phyloP scores from a whole-genome alignment of 139 green algal species.

The Chlorella sp. region DNA sequence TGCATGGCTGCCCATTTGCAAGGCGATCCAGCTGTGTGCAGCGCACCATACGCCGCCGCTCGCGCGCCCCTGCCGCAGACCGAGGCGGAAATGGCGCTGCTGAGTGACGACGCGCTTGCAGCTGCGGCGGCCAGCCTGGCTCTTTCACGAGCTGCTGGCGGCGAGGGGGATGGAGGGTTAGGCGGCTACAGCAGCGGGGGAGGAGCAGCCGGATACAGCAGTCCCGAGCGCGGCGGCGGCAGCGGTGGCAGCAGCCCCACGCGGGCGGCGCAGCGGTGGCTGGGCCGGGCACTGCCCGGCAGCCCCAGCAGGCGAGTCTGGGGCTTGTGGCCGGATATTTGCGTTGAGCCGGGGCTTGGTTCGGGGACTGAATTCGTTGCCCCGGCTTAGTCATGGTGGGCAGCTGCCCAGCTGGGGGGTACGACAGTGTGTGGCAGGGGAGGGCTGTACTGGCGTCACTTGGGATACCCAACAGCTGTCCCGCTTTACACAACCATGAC shows the following conservation, averaged over 20 bases:
- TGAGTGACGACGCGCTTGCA: slow-evolving; percentile 16
- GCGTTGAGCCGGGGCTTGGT: neutral
- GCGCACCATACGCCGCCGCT: no score
- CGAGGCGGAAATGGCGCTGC: slow-evolving; percentile 30
- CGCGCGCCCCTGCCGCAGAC: neutral
- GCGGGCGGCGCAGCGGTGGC: slow-evolving; percentile 8
- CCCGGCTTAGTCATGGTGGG: neutral
- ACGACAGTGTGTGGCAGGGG: neutral
- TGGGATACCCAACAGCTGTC: no score
- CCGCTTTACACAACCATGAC: no score
- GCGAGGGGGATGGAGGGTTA: neutral
- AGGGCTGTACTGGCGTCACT: neutral
- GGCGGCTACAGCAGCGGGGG: neutral
- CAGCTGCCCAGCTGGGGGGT: neutral
- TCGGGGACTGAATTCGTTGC: neutral
- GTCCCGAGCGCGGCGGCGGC: neutral
- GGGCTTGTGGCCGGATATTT: neutral
- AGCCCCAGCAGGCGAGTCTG: slow-evolving; percentile 5
- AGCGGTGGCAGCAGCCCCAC: neutral
- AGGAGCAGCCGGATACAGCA: neutral
- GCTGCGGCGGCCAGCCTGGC: slow-evolving; percentile 14
- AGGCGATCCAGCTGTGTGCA: no score
- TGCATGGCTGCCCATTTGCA: no score
- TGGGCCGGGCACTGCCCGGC: neutral
- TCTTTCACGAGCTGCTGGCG: neutral